Percentiles rank a stretch among this genome's conserved stretches.
phyloP scores from a whole-genome alignment of 257 asterid species.

The Cinchona pubescens region DNA sequence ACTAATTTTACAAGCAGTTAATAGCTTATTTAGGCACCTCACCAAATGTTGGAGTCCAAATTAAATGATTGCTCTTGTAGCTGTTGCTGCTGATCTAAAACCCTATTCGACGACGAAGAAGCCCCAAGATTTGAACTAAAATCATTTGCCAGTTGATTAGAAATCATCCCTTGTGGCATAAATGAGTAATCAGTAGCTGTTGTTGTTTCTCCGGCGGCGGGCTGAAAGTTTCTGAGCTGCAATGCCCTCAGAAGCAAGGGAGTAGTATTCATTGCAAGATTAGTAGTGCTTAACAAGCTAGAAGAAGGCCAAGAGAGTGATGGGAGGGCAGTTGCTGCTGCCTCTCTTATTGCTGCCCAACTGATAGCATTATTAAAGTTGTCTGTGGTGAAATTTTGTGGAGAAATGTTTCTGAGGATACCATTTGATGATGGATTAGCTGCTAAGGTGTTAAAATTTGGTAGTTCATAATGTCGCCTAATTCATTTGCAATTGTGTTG shows the following conservation, averaged over 20 bases:
- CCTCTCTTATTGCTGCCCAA: slow-evolving; percentile 35
- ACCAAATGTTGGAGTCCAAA: slow-evolving; percentile 67
- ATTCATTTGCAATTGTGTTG: slow-evolving; percentile 34
- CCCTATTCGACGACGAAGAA: slow-evolving; percentile 44
- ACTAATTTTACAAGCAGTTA: slow-evolving; percentile 18
- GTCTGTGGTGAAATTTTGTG: slow-evolving; percentile 29
- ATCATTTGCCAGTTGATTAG: slow-evolving; percentile 35
- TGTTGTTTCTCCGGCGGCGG: slow-evolving; percentile 12
- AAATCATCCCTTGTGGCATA: slow-evolving; percentile 23
- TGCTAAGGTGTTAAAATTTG: slow-evolving; percentile 32
- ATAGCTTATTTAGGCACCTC: slow-evolving; percentile 14
- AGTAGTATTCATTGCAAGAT: slow-evolving; percentile 41
- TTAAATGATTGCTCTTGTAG: slow-evolving; percentile 49
- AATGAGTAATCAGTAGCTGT: slow-evolving; percentile 23
- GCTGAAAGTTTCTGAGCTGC: slow-evolving; percentile 48
- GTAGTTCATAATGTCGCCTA: slow-evolving; percentile 57
- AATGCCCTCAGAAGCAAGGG: slow-evolving; percentile 66
- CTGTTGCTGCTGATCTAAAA: slow-evolving; percentile 39
- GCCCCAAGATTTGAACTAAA: slow-evolving; percentile 25
- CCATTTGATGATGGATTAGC: slow-evolving; percentile 21
- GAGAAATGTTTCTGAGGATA: slow-evolving; percentile 20
- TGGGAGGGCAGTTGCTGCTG: slow-evolving; percentile 34
- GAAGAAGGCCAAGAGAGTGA: slow-evolving; percentile 56
- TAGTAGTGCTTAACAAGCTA: slow-evolving; percentile 27
- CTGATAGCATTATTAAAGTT: slow-evolving; percentile 22